A percentile compares a stretch with the other conserved stretches of the same genome.
Conservation (phyloP, 139 green algal species). For the Tetradesmus lagerheimii region DNA sequence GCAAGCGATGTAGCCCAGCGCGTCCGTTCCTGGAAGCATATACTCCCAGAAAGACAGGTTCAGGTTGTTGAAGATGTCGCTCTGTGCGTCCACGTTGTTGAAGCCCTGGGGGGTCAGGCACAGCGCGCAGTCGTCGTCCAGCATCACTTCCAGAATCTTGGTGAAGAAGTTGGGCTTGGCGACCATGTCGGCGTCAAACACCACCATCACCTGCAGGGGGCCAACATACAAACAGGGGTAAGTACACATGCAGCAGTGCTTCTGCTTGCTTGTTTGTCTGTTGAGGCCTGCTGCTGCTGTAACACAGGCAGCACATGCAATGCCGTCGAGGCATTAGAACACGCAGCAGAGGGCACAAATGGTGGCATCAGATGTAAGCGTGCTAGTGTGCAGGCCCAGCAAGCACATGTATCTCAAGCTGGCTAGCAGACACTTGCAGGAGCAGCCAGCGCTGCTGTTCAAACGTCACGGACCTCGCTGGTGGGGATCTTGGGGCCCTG, state of each 20-base stretch:
- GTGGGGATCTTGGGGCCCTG: constrained; percentile 53
- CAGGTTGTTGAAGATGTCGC: constrained; percentile 91
- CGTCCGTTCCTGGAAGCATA: constrained; percentile 53
- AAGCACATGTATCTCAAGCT: background rate
- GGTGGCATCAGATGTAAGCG: too few relatives aligned
- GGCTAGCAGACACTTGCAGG: background rate
- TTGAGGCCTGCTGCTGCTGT: too few relatives aligned
- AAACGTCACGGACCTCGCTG: background rate
- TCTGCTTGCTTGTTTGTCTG: too few relatives aligned
- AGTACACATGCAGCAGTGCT: too few relatives aligned
- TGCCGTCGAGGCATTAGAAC: too few relatives aligned
- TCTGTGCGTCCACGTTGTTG: constrained; percentile 85
- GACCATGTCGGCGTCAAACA: constrained; percentile 87
- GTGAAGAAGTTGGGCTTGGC: constrained; percentile 87
- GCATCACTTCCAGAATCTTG: constrained; percentile 69
- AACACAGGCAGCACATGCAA: too few relatives aligned
- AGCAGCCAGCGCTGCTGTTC: background rate
- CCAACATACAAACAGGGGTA: too few relatives aligned
- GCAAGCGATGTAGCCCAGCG: constrained; percentile 49
- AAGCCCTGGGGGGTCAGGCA: constrained; percentile 75
- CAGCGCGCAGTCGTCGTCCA: constrained; percentile 56
- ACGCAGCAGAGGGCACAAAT: too few relatives aligned
- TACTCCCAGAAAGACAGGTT: constrained; percentile 83
- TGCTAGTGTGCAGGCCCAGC: too few relatives aligned
- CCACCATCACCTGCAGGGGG: constrained; percentile 75